Evolutionary conservation across 495 filamentous ascomycete genomes (phyloP), one percentile per base, ranked within the genome.

Genomic region (Darksidea phi): DNA sequence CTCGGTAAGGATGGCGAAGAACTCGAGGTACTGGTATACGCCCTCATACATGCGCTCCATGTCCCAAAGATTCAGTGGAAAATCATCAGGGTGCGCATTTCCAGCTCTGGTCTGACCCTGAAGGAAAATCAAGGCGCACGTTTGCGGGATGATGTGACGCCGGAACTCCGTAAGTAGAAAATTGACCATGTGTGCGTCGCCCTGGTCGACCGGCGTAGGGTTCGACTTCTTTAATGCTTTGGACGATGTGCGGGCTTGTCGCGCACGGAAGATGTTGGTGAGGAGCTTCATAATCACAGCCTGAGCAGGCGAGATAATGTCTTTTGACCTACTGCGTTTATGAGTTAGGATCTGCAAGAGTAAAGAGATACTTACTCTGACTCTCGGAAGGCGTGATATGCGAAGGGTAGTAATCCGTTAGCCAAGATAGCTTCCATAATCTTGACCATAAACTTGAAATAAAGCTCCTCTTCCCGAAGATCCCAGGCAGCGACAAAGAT

Each of bases 401-500:
- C 86, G 68, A 88, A 91, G 1, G 91, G 91, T 73, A 97, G 87
- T 17, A 97, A 78, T 10, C 88, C 89, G 65, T 91, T 93, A 57
- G 88, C 82, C 45, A 96, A 84, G 38, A 96, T 89, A 0, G 91
- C 89, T 67, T 95, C 89, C 77, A 97, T 90, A 58, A 97, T 95
- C 72, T 95, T 90, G 11, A 91, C 88, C 76, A 94, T 97, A 73
- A 96, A 86, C 73, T 93, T 91, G 77, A 95, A 96, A 67, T 96
- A 96, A 12, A 94, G 80, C 63, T 93, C 89, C 42, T 91, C 87
- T 66, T 97, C 91, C 13, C 86, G 86, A 58, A 95, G 85, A 69
- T 97, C 91, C 92, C 92, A 97, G 13, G 94, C 91, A 13, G 92
- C 92, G 56, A 97, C 92, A 73, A 97, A 97, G 55, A 97, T 95